Percentiles rank a stretch among this genome's conserved stretches.
phyloP scores from a whole-genome alignment of 805 yeast genomes.

The Metschnikowia koreensis region DNA sequence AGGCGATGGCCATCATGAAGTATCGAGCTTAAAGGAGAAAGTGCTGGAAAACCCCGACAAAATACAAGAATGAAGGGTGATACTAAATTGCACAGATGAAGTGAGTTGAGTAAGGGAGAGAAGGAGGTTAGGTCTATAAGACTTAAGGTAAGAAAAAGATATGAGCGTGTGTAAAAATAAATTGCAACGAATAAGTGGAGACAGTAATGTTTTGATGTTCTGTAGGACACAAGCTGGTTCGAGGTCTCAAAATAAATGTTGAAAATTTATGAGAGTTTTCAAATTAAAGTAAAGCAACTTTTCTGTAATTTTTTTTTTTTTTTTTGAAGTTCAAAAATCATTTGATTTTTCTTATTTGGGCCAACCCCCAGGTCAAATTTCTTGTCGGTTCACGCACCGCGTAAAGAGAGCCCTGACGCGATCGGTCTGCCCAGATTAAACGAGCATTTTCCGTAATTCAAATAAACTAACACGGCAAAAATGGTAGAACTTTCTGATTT shows the following conservation, averaged over 20 bases:
- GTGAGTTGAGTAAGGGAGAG: not conserved
- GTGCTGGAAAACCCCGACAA: conserved; percentile 2
- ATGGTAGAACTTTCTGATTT: conserved; percentile 91
- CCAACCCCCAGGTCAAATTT: not conserved
- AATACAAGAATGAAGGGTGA: not conserved
- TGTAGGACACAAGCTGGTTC: not conserved
- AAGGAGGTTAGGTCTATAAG: not conserved
- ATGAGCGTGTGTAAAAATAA: not conserved
- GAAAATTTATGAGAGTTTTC: too few relatives aligned
- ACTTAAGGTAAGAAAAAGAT: not conserved
- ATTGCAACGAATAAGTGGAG: not conserved
- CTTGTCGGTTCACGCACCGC: conserved; percentile 1
- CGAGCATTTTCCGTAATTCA: not conserved
- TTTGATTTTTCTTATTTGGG: not conserved
- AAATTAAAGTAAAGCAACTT: not conserved
- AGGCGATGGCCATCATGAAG: conserved; percentile 38
- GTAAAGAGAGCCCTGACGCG: conserved; percentile 1
- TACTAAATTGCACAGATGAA: not conserved
- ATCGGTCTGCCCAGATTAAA: not conserved
- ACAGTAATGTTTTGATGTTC: not conserved
- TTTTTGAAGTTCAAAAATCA: too few relatives aligned
- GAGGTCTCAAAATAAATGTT: too few relatives aligned
- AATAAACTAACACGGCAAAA: conserved; percentile 1
- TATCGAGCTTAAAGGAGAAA: not conserved
- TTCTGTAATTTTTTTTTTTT: not conserved